Evolutionary conservation across 2,329 filamentous ascomycete species (phyloP).

Genomic region (Fonsecaea pedrosoi): DNA sequence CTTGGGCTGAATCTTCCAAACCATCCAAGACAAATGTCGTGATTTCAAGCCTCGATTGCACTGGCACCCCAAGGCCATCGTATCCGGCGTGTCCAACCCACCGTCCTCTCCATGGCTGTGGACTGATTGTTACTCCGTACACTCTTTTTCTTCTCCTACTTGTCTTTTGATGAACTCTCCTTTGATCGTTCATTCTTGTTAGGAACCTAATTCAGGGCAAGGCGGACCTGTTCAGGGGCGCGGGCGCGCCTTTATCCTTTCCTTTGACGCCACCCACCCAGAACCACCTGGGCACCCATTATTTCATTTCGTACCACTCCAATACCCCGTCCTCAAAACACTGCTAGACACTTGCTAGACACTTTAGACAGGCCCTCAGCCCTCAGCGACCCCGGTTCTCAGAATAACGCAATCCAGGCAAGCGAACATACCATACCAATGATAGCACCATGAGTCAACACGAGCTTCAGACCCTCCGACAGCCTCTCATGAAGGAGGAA

Average conservation of each 20-base stretch:
- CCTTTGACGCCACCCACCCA: background rate
- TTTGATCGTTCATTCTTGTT: constrained; percentile 6
- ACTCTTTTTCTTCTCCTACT: constrained; percentile 12
- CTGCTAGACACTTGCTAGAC: too few species aligned
- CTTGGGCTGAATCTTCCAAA: background rate
- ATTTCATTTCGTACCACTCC: constrained; percentile 6
- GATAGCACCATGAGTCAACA: constrained; percentile 16
- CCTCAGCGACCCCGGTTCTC: background rate
- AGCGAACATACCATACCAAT: constrained; percentile 1
- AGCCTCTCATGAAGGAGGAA: constrained; percentile 26
- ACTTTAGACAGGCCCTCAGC: background rate
- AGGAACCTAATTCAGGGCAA: background rate
- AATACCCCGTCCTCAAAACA: background rate
- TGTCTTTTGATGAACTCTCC: constrained; percentile 1
- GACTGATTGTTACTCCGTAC: background rate
- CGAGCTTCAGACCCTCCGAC: constrained; percentile 13
- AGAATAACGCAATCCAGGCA: background rate
- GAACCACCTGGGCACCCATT: background rate
- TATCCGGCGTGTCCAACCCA: background rate
- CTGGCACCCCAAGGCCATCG: background rate
- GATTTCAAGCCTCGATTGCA: constrained; percentile 18
- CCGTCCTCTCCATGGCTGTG: background rate
- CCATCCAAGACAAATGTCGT: constrained; percentile 20
- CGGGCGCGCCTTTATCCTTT: constrained; percentile 14
- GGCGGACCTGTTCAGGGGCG: constrained; percentile 18